A percentile compares a stretch with the other conserved stretches of the same genome.
phyloP scores from a whole-genome alignment of 2,329 filamentous ascomycete genomes.

The Thelonectria discophora region DNA sequence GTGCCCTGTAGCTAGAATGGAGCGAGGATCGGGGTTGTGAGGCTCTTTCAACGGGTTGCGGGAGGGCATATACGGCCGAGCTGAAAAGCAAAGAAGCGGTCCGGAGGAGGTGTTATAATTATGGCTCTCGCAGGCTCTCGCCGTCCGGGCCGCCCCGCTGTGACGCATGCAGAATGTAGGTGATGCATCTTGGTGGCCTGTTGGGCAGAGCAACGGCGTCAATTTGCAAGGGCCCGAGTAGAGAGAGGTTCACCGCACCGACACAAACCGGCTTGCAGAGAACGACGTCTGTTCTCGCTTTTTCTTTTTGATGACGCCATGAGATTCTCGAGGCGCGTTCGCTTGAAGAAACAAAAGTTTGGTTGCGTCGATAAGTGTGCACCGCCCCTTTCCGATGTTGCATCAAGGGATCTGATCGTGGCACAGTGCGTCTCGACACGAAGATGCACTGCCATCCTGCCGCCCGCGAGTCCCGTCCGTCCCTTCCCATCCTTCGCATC shows the following conservation, averaged over 20 bases:
- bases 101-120: background rate
- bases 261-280: background rate
- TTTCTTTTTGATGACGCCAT: background rate
- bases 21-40: background rate
- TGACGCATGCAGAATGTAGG: background rate
- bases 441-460: background rate
- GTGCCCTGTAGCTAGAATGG: background rate
- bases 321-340: too few relatives aligned
- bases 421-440: background rate
- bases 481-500: background rate
- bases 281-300: background rate
- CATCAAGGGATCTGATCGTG: slow-evolving; percentile 3
- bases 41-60: background rate
- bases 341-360: too few relatives aligned
- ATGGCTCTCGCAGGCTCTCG: background rate
- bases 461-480: background rate
- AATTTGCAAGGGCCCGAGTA: background rate
- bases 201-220: background rate
- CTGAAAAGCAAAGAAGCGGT: background rate
- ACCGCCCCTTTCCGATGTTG: background rate
- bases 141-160: background rate
- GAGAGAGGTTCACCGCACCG: background rate
- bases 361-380: too few relatives aligned
- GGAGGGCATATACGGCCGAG: background rate
- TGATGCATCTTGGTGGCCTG: background rate